A percentile compares a stretch with the other conserved stretches of the same genome.
These are phyloP conservation scores for Zygosaccharomyces bisporus DNA, from an alignment of 805 yeast genomes.

Conservation along the genomic window DNA sequence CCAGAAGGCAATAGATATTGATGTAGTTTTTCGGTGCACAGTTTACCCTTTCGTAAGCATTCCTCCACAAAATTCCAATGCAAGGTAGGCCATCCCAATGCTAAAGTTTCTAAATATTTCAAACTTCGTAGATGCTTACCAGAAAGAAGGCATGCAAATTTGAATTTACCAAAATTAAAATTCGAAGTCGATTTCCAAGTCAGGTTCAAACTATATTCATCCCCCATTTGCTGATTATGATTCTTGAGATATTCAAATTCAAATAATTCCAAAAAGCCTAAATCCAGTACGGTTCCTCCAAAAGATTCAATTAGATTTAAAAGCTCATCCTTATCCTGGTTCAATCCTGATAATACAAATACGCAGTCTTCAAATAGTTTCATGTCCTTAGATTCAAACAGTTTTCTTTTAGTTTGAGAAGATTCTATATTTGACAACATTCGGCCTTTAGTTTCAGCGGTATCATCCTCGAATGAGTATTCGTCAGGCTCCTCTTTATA, in stretches of 20 bases:
- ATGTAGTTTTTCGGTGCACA: constrained; percentile 38
- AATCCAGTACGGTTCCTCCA: constrained; percentile 43
- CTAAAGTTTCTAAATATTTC: constrained; percentile 72
- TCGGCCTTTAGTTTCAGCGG: background rate
- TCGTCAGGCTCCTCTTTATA: constrained; percentile 15
- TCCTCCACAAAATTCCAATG: constrained; percentile 55
- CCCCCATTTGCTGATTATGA: constrained; percentile 2
- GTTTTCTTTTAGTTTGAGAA: background rate
- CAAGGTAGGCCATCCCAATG: constrained; percentile 83
- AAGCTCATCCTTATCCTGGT: constrained; percentile 35
- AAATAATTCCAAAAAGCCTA: constrained; percentile 36
- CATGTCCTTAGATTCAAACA: background rate
- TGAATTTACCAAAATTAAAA: constrained; percentile 25
- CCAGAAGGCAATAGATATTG: constrained; percentile 72
- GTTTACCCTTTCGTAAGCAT: constrained; percentile 34
- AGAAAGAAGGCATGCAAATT: constrained; percentile 66
- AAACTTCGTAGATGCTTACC: constrained; percentile 58
- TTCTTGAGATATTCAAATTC: constrained; percentile 8
- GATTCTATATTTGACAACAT: background rate
- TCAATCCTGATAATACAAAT: constrained; percentile 39
- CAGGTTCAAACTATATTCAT: constrained; percentile 10
- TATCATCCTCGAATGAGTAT: constrained; percentile 3
- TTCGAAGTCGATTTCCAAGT: constrained; percentile 12
- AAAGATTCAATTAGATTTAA: constrained; percentile 37
- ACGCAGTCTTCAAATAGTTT: constrained; percentile 37